Base-by-base conservation (phyloP, 768 basidiomycete genomes). In the Hericium coralloides region DNA sequence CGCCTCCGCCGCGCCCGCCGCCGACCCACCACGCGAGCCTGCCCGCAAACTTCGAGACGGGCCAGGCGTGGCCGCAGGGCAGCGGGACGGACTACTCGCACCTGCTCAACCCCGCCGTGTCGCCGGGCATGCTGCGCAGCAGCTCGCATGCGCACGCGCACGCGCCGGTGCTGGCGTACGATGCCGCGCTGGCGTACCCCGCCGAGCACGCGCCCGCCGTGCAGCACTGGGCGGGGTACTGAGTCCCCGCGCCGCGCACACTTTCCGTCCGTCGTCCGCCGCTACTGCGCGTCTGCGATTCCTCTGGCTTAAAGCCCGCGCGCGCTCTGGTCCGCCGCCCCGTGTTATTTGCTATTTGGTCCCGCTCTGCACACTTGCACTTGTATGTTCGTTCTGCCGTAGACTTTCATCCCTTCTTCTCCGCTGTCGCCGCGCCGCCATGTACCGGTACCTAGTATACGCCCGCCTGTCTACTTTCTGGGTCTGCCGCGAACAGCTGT, bases 21-120 rank as follows among this genome's bases (percentile, higher is more conserved):
- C 52, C 41, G 12, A 31, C 43, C 6, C n/a, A 37, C 4, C 39
- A 53, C 38, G 47, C 53, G 51, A 14, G 17, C 6, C n/a, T 31
- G 15, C 51, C 25, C 17, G 15, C 4, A 3, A 14, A 52, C 18
- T 7, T 10, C 12, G 1, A 17, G 12, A 20, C 22, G 39, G 25
- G 36, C 10, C 38, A 38, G 55, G 56, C 59, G 51, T n/a, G 50
- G 55, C 45, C 57, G 61, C 53, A 17, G 39, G 45, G 49, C 50
- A 18, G 51, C 36, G 53, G 55, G 51, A 31, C 36, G 45, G 61
- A 56, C 22, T 60, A 60, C 26, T 55, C 61, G 20, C 56, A 62
- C 18, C 17, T 56, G 37, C 54, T 60, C 25, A 60, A 62, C 52
- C 56, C 59, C 49, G 38, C 52, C 20, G 52, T 49, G 18, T 18